Evolutionary conservation across 352 stramenopile genomes (phyloP).

Genomic region (Globisporangium nodosum): DNA sequence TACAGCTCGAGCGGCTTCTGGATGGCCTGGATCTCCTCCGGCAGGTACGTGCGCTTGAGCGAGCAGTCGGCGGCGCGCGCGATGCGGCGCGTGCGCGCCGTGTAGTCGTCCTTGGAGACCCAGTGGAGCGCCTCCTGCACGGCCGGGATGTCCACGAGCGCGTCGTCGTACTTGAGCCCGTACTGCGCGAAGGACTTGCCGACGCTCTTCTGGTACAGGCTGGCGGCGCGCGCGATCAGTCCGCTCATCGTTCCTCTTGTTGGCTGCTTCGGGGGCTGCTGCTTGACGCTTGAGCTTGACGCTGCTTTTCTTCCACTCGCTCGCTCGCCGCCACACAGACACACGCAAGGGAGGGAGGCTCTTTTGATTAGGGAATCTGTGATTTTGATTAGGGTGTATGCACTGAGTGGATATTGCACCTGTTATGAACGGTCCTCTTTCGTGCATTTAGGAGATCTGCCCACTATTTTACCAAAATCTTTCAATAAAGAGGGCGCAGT

Average conservation of each 20-base stretch:
- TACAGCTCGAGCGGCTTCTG: slow-evolving; percentile 79
- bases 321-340: no score
- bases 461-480: no score
- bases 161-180: slow-evolving; percentile 86
- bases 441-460: no score
- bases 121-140: slow-evolving; percentile 79
- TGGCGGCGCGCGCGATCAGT: slow-evolving; percentile 50
- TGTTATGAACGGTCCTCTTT: no score
- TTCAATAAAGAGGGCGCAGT: no score
- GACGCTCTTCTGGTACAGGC: slow-evolving; percentile 81
- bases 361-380: no score
- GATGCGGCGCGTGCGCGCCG: slow-evolving; percentile 72
- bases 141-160: slow-evolving; percentile 73
- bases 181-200: slow-evolving; percentile 75
- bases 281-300: background rate
- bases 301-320: slow-evolving; percentile 14
- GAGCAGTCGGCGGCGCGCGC: slow-evolving; percentile 77
- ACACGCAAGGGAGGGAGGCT: no score
- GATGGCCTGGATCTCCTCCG: slow-evolving; percentile 84
- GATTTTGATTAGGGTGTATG: no score
- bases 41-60: slow-evolving; percentile 81
- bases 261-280: slow-evolving; percentile 4
- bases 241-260: slow-evolving; percentile 25
- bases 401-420: no score
- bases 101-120: slow-evolving; percentile 74